These are phyloP conservation scores for Conticribra weissflogii DNA, from an alignment of 108 stramenopile genomes.

Conservation along the genomic window DNA sequence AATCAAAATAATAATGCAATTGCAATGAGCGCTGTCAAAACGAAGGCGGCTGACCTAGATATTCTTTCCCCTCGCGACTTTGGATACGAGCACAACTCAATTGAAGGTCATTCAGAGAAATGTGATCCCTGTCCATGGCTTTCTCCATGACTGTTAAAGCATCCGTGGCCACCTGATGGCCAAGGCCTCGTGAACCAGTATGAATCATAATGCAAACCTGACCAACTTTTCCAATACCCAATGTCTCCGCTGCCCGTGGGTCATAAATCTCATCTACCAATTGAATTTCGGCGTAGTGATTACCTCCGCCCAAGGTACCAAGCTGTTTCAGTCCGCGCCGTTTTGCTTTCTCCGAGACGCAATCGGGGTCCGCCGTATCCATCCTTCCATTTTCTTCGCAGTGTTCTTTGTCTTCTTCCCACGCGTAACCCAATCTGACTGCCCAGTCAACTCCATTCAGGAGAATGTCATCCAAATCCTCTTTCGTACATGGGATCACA, in stretches of 20 bases:
- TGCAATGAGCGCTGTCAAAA: background rate
- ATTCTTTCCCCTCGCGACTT: conserved; percentile 80
- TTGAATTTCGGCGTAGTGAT: conserved; percentile 90
- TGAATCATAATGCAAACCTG: conserved; percentile 91
- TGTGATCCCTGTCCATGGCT: conserved; percentile 78
- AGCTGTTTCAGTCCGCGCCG: conserved; percentile 85
- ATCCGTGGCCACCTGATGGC: conserved; percentile 91
- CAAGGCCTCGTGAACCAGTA: conserved; percentile 77
- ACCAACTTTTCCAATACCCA: conserved; percentile 71
- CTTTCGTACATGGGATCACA: conserved; percentile 60
- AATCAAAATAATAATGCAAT: conserved; percentile 16
- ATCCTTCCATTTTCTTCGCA: conserved; percentile 67
- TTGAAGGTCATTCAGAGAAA: conserved; percentile 80
- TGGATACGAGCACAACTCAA: conserved; percentile 80
- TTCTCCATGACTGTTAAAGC: conserved; percentile 80
- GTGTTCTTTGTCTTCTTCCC: conserved; percentile 89
- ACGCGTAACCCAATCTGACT: conserved; percentile 77
- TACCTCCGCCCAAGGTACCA: conserved; percentile 85
- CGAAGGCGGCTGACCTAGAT: conserved; percentile 44
- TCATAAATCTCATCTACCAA: conserved; percentile 86
- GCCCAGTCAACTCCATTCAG: conserved; percentile 85
- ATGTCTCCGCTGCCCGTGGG: conserved; percentile 60
- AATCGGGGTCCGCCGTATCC: conserved; percentile 67
- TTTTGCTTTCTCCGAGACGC: conserved; percentile 74
- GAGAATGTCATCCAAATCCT: conserved; percentile 71